These are phyloP conservation scores for Pseudotsuga menziesii DNA, from an alignment of 75 land plant genomes.

Conservation along the genomic window DNA sequence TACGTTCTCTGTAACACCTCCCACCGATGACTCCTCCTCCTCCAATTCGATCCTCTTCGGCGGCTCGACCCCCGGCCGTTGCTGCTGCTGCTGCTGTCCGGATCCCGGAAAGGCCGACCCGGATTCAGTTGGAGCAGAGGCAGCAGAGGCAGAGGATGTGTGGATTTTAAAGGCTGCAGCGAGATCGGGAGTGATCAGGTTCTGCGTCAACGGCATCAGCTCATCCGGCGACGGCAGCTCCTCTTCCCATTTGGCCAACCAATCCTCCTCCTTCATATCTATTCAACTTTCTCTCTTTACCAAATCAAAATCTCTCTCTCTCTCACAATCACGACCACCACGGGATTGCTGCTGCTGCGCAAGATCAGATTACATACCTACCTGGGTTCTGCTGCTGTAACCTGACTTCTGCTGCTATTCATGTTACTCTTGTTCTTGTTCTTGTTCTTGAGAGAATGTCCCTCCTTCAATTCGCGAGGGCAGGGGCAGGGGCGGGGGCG, in stretches of 20 bases:
- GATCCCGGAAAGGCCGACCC: background rate
- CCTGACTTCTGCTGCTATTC: too few relatives aligned
- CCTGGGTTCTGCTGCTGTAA: too few relatives aligned
- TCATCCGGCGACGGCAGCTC: slow-evolving; percentile 67
- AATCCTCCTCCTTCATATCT: slow-evolving; percentile 15
- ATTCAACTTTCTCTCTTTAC: too few relatives aligned
- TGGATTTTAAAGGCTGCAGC: slow-evolving; percentile 70
- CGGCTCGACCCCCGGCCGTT: background rate
- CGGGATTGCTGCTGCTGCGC: too few relatives aligned
- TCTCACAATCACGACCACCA: too few relatives aligned
- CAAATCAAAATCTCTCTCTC: too few relatives aligned
- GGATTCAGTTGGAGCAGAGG: background rate
- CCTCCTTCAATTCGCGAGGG: too few relatives aligned
- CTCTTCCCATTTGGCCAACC: slow-evolving; percentile 63
- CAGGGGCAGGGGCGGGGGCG: too few relatives aligned
- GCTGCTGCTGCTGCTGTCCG: background rate
- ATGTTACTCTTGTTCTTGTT: too few relatives aligned
- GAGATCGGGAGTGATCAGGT: slow-evolving; percentile 78
- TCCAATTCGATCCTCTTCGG: background rate
- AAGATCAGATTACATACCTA: too few relatives aligned
- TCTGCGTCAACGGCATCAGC: slow-evolving; percentile 67
- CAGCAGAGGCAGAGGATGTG: background rate
- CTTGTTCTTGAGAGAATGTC: too few relatives aligned
- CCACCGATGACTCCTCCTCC: background rate
- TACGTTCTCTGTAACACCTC: background rate